Base-by-base conservation (phyloP, 2,329 filamentous ascomycete species). In the Thielaviopsis ethacetica region DNA sequence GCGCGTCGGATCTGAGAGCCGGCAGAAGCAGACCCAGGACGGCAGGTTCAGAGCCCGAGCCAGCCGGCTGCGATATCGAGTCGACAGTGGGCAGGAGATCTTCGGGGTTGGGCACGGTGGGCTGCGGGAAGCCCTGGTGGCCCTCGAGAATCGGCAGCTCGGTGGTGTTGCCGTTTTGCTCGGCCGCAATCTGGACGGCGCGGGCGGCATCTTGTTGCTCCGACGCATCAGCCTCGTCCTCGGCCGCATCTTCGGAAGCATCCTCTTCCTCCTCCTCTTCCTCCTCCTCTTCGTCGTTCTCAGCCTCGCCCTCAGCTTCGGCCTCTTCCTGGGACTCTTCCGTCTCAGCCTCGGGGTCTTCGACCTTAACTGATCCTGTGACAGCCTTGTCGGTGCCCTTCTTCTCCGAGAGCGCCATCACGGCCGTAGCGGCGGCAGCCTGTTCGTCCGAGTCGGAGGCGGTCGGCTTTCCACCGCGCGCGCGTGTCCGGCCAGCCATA, bases 1-100 rank as follows among this genome's bases (percentile, higher is more conserved):
- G 62, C 0, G 69, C 61, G 30, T 66, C 64, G 19, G 63, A 63
- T 56, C 62, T 62, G 9, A 71, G 63, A 34, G 69, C 64, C 5
- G 65, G 60, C 21, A 71, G 56, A 19, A 64, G 65, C 22, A 65
- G 62, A 24, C 67, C 64, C 30, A 63, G 62, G 6, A 62, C 59
- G 57, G 60, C 62, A 17, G 64, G 61, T n/a, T 60, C 57, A 24
- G 59, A 59, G 38, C 24, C 21, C 21, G 47, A 47, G 56, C 24
- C 44, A 0, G 21, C 38, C 5, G 51, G 22, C n/a, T 21, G 62
- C 62, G 10, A 26, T n/a, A 52, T 53, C 41, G 49, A 41, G 53
- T 34, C 59, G 41, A 51, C 52, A 19, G 19, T 59, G 50, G 50
- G 50, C 56, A 34, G 57, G 30, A n/a, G 51, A 22, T 64, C 61